A percentile compares a stretch with the other conserved stretches of the same genome.
Evolutionary conservation across 2,329 filamentous ascomycete genomes (phyloP).

Genomic region (Scorias spongiosa): DNA sequence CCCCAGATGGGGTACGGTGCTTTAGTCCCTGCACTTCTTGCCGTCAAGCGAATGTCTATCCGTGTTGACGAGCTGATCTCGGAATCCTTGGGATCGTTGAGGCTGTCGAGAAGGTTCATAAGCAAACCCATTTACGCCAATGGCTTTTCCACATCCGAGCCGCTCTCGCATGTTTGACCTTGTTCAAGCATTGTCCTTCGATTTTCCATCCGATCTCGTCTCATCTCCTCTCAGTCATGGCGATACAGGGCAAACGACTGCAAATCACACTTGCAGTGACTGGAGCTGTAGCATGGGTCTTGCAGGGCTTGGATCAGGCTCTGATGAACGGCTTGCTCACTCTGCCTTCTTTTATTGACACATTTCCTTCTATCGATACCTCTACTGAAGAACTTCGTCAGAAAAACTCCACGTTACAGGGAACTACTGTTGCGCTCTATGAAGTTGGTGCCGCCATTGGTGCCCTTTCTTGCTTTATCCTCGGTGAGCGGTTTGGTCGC

Average conservation of each 20-base stretch:
- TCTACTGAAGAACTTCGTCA: slow-evolving; percentile 6
- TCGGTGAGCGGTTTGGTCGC: slow-evolving; percentile 27
- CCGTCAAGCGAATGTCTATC: no score
- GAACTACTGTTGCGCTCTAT: slow-evolving; percentile 19
- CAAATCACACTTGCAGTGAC: slow-evolving; percentile 9
- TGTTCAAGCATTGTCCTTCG: not conserved
- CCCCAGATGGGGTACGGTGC: no score
- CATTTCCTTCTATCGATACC: slow-evolving; percentile 25
- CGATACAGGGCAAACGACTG: slow-evolving; percentile 4
- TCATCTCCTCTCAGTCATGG: not conserved
- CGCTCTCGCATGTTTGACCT: no score
- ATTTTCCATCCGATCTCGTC: not conserved
- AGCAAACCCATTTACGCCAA: no score
- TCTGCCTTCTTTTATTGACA: slow-evolving; percentile 23
- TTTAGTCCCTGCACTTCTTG: no score
- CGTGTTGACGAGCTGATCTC: no score
- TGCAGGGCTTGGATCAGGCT: slow-evolving; percentile 18
- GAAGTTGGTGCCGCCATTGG: slow-evolving; percentile 13
- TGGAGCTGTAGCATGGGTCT: slow-evolving; percentile 4
- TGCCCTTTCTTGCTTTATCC: slow-evolving; percentile 6
- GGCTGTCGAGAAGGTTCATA: no score
- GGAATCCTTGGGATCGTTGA: no score
- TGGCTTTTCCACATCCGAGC: no score
- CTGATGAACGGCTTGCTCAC: slow-evolving; percentile 29
- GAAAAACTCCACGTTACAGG: slow-evolving; percentile 3